phyloP scores from a whole-genome alignment of 208 protist species.

The Kentomonas sorsogonicus region DNA sequence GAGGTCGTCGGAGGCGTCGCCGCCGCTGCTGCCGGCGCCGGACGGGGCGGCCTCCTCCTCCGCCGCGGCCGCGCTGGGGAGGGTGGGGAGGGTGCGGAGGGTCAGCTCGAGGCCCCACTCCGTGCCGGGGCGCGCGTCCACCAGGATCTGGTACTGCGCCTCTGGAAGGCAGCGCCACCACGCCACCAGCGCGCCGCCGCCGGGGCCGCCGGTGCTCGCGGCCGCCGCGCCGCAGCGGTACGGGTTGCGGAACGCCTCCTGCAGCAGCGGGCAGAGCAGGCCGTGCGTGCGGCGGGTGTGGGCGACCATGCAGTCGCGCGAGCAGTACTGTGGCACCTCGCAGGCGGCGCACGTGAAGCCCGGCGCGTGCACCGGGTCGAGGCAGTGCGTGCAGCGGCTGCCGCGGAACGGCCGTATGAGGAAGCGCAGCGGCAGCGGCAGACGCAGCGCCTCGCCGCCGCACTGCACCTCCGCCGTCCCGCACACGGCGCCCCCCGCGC shows the following conservation, averaged over 20 bases:
- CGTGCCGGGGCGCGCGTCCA: conserved; percentile 64
- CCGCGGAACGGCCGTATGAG: conserved; percentile 63
- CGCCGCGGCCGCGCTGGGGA: conserved; percentile 54
- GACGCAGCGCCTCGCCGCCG: too few relatives aligned
- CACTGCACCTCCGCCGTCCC: too few relatives aligned
- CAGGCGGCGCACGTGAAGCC: conserved; percentile 77
- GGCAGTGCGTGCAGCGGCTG: conserved; percentile 69
- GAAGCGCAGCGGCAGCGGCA: conserved; percentile 61
- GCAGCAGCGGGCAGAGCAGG: conserved; percentile 62
- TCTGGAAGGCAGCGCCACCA: conserved; percentile 79
- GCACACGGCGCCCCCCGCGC: too few relatives aligned
- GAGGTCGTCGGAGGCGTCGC: too few relatives aligned
- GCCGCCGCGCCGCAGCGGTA: conserved; percentile 63
- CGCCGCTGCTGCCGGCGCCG: too few relatives aligned
- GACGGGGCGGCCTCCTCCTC: too few relatives aligned
- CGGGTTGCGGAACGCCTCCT: conserved; percentile 51
- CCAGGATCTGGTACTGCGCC: conserved; percentile 61
- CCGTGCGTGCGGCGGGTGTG: conserved; percentile 65
- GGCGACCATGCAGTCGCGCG: conserved; percentile 54
- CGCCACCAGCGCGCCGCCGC: conserved; percentile 59
- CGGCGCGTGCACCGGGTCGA: conserved; percentile 81
- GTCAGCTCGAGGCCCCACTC: conserved; percentile 67
- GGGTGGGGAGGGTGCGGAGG: conserved; percentile 57
- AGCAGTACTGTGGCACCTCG: conserved; percentile 78
- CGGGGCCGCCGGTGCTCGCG: conserved; percentile 54